phyloP scores from a whole-genome alignment of 1,284 basidiomycete genomes.

The Ganoderma resinaceum region DNA sequence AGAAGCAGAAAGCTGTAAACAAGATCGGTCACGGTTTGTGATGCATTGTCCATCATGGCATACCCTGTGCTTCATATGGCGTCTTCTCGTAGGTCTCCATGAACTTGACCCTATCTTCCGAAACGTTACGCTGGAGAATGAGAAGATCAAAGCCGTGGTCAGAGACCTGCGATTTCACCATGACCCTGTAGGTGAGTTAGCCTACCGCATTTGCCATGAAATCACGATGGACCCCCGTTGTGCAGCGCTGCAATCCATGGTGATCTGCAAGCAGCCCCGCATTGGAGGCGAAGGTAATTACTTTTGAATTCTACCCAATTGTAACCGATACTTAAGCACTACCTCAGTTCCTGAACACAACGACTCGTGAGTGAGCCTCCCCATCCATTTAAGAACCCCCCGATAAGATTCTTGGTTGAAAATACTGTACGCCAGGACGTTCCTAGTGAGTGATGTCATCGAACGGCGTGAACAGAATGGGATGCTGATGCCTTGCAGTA shows the following conservation, averaged over 20 bases:
- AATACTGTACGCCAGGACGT: slow-evolving; percentile 65
- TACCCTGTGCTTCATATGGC: slow-evolving; percentile 2
- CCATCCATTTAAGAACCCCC: no score
- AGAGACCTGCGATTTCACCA: slow-evolving; percentile 80
- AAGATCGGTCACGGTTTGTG: slow-evolving; percentile 82
- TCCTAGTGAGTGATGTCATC: slow-evolving; percentile 58
- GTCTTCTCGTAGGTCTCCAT: slow-evolving; percentile 66
- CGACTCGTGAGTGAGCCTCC: slow-evolving; percentile 69
- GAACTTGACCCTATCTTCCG: slow-evolving; percentile 85
- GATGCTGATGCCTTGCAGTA: slow-evolving; percentile 59
- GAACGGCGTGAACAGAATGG: not conserved
- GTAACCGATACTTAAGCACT: not conserved
- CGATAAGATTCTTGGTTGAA: not conserved
- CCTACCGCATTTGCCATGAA: not conserved
- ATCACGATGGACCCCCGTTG: not conserved
- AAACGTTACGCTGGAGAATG: slow-evolving; percentile 79
- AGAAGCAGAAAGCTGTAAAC: slow-evolving; percentile 82
- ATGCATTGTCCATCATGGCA: no score
- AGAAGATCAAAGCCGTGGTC: slow-evolving; percentile 69
- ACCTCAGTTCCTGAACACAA: slow-evolving; percentile 76
- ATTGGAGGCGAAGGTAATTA: slow-evolving; percentile 85
- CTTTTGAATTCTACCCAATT: not conserved
- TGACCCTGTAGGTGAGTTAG: slow-evolving; percentile 76
- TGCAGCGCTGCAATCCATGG: slow-evolving; percentile 91
- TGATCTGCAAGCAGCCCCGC: slow-evolving; percentile 89